Conservation (phyloP, 1,139 yeast species). For the Saccharomyces hybrid region DNA sequence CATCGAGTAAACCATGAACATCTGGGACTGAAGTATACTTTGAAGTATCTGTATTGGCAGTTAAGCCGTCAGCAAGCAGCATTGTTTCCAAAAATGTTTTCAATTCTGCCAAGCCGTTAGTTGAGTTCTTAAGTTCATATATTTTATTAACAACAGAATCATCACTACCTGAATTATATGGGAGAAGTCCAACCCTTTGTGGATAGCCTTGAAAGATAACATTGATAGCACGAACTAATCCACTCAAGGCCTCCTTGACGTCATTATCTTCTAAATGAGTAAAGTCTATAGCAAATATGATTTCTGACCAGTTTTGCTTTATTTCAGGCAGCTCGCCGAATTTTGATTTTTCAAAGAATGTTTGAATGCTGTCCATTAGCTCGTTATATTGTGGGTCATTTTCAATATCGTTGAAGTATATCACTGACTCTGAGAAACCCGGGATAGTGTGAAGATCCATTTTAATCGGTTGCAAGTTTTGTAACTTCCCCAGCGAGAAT, state of each 20-base stretch:
- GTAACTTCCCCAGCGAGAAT: conserved; percentile 18
- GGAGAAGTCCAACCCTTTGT: conserved; percentile 74
- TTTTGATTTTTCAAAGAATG: conserved; percentile 35
- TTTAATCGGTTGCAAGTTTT: conserved; percentile 27
- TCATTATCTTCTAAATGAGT: conserved; percentile 43
- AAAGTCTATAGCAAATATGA: conserved; percentile 65
- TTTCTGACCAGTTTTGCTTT: conserved; percentile 67
- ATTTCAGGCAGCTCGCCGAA: conserved; percentile 63
- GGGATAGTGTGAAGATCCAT: conserved; percentile 28
- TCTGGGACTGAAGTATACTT: conserved; percentile 12
- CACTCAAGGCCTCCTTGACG: conserved; percentile 40
- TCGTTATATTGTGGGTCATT: conserved; percentile 47
- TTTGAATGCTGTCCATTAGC: conserved; percentile 40
- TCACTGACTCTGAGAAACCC: conserved; percentile 37
- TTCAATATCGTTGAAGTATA: conserved; percentile 75
- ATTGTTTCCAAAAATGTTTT: conserved; percentile 23
- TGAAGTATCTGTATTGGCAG: not conserved
- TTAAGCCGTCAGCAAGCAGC: conserved; percentile 7
- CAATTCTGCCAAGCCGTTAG: conserved; percentile 11
- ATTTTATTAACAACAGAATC: conserved; percentile 32
- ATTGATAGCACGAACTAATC: conserved; percentile 40
- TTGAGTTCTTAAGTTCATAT: conserved; percentile 31
- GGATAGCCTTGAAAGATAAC: conserved; percentile 57
- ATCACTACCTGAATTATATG: conserved; percentile 35
- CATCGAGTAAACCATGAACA: conserved; percentile 30